Conservation (phyloP, 176 grass and related monocot species). For the Aegilops speltoides region DNA sequence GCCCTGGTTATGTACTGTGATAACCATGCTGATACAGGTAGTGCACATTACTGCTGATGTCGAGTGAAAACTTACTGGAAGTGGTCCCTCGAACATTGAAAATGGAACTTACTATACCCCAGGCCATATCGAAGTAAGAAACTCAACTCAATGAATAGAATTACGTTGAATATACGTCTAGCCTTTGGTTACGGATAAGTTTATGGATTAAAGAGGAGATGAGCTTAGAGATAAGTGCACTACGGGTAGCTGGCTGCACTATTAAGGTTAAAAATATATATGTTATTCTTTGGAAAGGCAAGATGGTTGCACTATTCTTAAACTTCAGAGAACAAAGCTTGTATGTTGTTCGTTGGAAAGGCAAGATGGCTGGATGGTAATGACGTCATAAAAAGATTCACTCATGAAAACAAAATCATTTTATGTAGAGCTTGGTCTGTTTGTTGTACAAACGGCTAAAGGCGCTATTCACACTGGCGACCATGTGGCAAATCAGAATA, state of each 20-base stretch:
- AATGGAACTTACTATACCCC: slow-evolving; percentile 70
- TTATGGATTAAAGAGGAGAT: background rate
- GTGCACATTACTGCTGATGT: slow-evolving; percentile 55
- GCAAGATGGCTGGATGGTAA: background rate
- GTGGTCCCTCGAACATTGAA: slow-evolving; percentile 74
- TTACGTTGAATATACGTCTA: background rate
- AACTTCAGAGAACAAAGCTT: background rate
- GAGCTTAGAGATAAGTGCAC: background rate
- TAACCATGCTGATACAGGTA: slow-evolving; percentile 43
- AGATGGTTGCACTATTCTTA: background rate
- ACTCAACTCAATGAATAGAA: background rate
- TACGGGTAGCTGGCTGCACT: background rate
- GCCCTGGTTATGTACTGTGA: background rate
- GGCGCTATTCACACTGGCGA: slow-evolving; percentile 68
- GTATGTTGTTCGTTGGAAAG: background rate
- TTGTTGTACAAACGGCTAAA: slow-evolving; percentile 58
- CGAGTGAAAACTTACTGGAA: slow-evolving; percentile 66
- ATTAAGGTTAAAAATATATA: background rate
- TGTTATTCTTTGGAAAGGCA: background rate
- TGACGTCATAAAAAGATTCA: background rate
- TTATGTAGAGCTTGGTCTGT: slow-evolving; percentile 78
- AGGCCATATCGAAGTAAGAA: slow-evolving; percentile 76
- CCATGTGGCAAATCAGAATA: slow-evolving; percentile 61
- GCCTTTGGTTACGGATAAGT: background rate
- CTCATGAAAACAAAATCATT: background rate